Percentiles rank a stretch among this genome's conserved stretches.
Evolutionary conservation across 345 rosid species (phyloP).

Genomic region (Angophora floribunda): DNA sequence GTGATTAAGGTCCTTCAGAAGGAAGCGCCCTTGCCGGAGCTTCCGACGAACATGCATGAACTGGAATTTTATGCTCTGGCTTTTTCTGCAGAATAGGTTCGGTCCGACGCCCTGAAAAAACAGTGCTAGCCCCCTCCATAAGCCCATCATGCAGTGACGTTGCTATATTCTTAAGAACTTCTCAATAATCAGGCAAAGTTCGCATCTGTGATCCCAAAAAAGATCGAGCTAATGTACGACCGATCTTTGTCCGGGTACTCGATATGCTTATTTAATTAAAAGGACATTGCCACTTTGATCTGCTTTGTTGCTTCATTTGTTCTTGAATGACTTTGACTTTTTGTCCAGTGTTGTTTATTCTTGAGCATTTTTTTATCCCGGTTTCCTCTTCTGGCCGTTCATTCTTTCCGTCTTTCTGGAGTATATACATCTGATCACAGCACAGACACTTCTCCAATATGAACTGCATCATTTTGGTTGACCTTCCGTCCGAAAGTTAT

Average conservation of each 20-base stretch:
- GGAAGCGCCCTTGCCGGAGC: conserved; percentile 9
- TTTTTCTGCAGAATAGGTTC: neutral
- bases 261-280: neutral
- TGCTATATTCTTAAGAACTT: neutral
- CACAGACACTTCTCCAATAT: neutral
- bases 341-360: neutral
- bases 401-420: neutral
- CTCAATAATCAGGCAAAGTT: neutral
- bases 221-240: neutral
- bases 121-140: neutral
- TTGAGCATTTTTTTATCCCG: no score
- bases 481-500: neutral
- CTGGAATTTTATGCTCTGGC: neutral
- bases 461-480: neutral
- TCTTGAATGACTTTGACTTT: neutral
- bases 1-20: conserved; percentile 2
- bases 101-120: neutral
- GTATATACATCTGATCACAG: neutral
- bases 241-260: neutral
- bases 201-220: neutral
- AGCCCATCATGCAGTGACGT: neutral
- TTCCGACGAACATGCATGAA: neutral
- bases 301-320: neutral
- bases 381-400: neutral
- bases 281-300: neutral